A percentile compares a stretch with the other conserved stretches of the same genome.
Evolutionary conservation across 2,329 filamentous ascomycete genomes (phyloP).

Genomic region (Nemania serpens): DNA sequence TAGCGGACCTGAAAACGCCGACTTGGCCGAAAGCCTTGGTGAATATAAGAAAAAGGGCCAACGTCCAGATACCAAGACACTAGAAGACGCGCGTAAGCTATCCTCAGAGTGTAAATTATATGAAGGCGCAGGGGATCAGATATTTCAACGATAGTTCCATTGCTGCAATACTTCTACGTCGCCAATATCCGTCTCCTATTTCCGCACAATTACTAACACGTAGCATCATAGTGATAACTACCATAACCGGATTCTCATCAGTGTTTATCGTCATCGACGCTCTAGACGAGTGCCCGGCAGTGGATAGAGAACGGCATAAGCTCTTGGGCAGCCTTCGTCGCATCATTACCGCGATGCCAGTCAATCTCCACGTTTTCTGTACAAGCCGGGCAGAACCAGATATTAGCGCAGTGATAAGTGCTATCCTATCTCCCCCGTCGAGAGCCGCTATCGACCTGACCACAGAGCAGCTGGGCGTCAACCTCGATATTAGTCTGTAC

Average conservation of each 20-base stretch:
- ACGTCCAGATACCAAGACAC: conserved; percentile 4
- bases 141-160: too few relatives aligned
- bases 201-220: too few relatives aligned
- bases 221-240: background rate
- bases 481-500: background rate
- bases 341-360: background rate
- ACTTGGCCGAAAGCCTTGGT: background rate
- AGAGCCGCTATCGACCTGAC: conserved; percentile 5
- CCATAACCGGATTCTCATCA: conserved; percentile 3
- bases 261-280: conserved; percentile 13
- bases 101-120: too few relatives aligned
- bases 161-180: too few relatives aligned
- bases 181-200: too few relatives aligned
- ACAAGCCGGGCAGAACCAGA: conserved; percentile 8
- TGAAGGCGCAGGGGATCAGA: too few relatives aligned
- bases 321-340: background rate
- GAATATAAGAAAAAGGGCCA: background rate
- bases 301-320: background rate
- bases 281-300: background rate
- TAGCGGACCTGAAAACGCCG: background rate
- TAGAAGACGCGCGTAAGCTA: background rate
- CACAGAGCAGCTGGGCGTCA: background rate
- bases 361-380: background rate
- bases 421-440: background rate
- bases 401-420: background rate